Evolutionary conservation across 805 yeast genomes (phyloP).

Genomic region (Pichia californica): DNA sequence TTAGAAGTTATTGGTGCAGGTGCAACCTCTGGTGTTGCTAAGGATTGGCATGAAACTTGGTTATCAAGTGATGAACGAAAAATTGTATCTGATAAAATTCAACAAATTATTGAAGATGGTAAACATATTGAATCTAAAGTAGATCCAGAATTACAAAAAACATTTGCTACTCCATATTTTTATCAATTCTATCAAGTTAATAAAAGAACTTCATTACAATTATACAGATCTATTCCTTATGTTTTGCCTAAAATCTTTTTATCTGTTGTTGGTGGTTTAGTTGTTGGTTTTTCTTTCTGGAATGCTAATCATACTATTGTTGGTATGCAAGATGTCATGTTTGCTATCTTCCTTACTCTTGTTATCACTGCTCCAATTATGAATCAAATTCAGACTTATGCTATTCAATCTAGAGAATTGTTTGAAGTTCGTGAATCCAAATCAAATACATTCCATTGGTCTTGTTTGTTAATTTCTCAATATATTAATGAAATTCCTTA

Average conservation of each 20-base stretch:
- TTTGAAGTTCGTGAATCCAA: slow-evolving; percentile 66
- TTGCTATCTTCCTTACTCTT: slow-evolving; percentile 47
- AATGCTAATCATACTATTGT: slow-evolving; percentile 43
- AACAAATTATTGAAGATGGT: slow-evolving; percentile 20
- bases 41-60: slow-evolving; percentile 67
- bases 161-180: slow-evolving; percentile 42
- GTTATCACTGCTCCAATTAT: slow-evolving; percentile 52
- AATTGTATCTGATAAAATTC: slow-evolving; percentile 26
- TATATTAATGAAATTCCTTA: slow-evolving; percentile 57
- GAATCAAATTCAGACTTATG: slow-evolving; percentile 59
- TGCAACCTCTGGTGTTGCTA: slow-evolving; percentile 54
- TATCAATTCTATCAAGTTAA: slow-evolving; percentile 32
- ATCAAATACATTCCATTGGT: slow-evolving; percentile 72
- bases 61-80: slow-evolving; percentile 25
- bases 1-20: slow-evolving; percentile 75
- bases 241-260: slow-evolving; percentile 41
- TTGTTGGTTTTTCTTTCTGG: slow-evolving; percentile 56
- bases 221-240: slow-evolving; percentile 44
- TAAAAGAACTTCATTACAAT: slow-evolving; percentile 33
- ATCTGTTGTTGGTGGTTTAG: slow-evolving; percentile 34
- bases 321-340: slow-evolving; percentile 57
- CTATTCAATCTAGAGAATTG: slow-evolving; percentile 50
- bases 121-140: slow-evolving; percentile 9
- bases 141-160: slow-evolving; percentile 14
- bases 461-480: slow-evolving; percentile 47